These are phyloP conservation scores for Aschersonia sp. DNA, from an alignment of 2,329 filamentous ascomycete species.

Conservation along the genomic window DNA sequence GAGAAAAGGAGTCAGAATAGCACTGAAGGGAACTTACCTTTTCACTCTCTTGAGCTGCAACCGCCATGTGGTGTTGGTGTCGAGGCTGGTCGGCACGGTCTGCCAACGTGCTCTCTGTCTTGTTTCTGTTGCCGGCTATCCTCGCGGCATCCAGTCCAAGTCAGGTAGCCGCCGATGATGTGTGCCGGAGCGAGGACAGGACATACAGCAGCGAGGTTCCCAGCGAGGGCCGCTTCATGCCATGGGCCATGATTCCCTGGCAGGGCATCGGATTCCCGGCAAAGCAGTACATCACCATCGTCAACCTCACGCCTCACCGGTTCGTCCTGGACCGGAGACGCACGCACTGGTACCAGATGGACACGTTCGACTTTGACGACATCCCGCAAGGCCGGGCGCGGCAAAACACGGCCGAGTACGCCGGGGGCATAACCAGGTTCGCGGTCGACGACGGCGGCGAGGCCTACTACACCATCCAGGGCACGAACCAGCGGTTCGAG, in stretches of 20 bases:
- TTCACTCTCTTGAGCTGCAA: too few relatives aligned
- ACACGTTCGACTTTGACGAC: constrained; percentile 16
- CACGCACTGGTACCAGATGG: constrained; percentile 17
- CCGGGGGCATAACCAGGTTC: constrained; percentile 5
- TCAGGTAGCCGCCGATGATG: background rate
- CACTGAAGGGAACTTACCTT: too few relatives aligned
- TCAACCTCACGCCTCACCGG: constrained; percentile 18
- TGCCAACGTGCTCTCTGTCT: too few relatives aligned
- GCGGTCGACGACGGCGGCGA: constrained; percentile 15
- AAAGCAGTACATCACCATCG: constrained; percentile 17
- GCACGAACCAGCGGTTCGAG: constrained; percentile 15
- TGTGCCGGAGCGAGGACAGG: constrained; percentile 2
- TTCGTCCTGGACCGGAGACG: constrained; percentile 11
- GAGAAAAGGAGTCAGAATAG: too few relatives aligned
- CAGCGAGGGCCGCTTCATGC: constrained; percentile 3
- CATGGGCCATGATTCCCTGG: constrained; percentile 2
- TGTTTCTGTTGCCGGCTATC: too few relatives aligned
- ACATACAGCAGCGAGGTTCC: constrained; percentile 4
- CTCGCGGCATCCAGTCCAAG: background rate
- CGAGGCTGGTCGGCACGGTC: too few relatives aligned
- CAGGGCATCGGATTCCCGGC: constrained; percentile 3
- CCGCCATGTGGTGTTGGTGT: too few relatives aligned
- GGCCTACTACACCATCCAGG: constrained; percentile 15
- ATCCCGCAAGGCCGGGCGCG: constrained; percentile 16
- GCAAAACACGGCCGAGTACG: constrained; percentile 15